Base-by-base conservation (phyloP, 106 monocot species). In the Platanthera guangdongensis region DNA sequence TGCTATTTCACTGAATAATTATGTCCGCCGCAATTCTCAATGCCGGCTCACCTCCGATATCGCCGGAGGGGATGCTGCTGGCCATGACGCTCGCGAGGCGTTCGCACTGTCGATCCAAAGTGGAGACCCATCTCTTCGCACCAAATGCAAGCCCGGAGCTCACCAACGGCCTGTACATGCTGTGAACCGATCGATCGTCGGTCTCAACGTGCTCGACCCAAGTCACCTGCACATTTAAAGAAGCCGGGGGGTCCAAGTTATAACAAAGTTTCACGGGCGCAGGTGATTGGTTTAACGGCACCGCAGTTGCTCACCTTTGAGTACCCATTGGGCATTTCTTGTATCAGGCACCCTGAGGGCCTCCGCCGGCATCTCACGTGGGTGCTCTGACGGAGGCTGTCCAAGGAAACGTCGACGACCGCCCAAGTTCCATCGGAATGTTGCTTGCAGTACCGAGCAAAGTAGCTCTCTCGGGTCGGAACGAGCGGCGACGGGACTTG, bases 271-370 rank as follows among this genome's bases (percentile, higher is more conserved):
- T 51, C 8, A 1, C 0, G 3, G 30, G 25, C 32, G 28, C 14
- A 12, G 9, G 22, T 32, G 9, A 3, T 6, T 9, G 13, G 13
- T 8, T 15, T 12, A 2, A 10, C 53, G 53, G 53, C 14, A 53
- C 14, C 14, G 8, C 53, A 2, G 14, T 8, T 64, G 60, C 47
- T 51, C 80, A 92, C 94, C 92, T 94, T 99, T 0, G 97, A 99
- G 71, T 99, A 99, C 8, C 97, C 97, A 87, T 99, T 99, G 1
- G 97, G 94, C 97, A 94, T 94, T 81, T 99, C 97, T 83, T 90
- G 87, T 68, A 99, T 99, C 6, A 99, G 47, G 49, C 97, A 99
- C 10, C 97, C 94, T 1, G 97, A 99, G 2, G 97, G 97, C 82
- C 94, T 85, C 62, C 92, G 84, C 8, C 94, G 84, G 46, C 94